These are phyloP conservation scores for Leccinum disarticulatum DNA, from an alignment of 768 basidiomycete genomes.

Conservation along the genomic window DNA sequence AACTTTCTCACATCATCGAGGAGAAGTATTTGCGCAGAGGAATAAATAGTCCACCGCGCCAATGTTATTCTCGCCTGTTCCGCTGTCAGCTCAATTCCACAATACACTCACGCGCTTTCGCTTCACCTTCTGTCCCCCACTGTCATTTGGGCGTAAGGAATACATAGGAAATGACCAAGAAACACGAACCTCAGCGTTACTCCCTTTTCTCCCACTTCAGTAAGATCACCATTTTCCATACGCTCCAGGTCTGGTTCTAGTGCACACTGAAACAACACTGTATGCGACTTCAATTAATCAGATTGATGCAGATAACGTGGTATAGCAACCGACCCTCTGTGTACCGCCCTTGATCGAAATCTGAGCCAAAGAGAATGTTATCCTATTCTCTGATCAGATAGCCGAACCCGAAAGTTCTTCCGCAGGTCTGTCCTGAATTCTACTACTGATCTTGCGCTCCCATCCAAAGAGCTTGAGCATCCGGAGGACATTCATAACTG, in stretches of 20 bases:
- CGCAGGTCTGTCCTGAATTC: conserved; percentile 54
- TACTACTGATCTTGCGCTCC: conserved; percentile 55
- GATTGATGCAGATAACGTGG: background rate
- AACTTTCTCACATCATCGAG: conserved; percentile 58
- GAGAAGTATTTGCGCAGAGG: conserved; percentile 56
- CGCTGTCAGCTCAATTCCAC: background rate
- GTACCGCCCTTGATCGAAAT: conserved; percentile 7
- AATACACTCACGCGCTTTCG: background rate
- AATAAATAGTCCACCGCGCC: conserved; percentile 55
- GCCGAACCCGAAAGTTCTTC: conserved; percentile 46
- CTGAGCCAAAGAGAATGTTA: conserved; percentile 12
- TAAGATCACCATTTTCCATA: conserved; percentile 59
- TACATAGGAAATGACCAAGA: background rate
- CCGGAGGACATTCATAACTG: conserved; percentile 56
- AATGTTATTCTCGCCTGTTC: conserved; percentile 48
- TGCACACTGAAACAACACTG: conserved; percentile 40
- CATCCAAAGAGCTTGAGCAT: conserved; percentile 75
- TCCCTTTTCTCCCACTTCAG: conserved; percentile 73
- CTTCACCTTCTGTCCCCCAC: conserved; percentile 16
- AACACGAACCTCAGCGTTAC: conserved; percentile 45
- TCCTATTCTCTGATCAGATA: conserved; percentile 3
- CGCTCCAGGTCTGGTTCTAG: conserved; percentile 43
- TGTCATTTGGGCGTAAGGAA: background rate
- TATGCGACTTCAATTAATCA: background rate
- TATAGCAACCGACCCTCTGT: background rate